Evolutionary conservation across 2,329 filamentous ascomycete genomes (phyloP).

Genomic region (Talaromyces sp.): DNA sequence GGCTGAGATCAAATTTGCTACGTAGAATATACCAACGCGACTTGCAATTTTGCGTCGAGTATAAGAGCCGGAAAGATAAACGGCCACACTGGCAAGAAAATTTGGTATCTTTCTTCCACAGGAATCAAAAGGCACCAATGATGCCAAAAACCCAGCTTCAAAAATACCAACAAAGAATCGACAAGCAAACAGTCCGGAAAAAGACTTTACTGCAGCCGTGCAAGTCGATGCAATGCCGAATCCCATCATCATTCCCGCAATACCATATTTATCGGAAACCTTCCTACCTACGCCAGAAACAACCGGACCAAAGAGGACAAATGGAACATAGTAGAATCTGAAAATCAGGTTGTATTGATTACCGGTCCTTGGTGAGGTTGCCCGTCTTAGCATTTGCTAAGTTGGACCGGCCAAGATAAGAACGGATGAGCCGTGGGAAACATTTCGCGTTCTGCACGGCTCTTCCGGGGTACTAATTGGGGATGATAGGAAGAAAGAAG

Average conservation of each 20-base stretch:
- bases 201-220: neutral
- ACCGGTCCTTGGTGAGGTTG: neutral
- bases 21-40: neutral
- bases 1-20: neutral
- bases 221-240: neutral
- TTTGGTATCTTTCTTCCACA: no score
- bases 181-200: neutral
- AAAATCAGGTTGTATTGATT: neutral
- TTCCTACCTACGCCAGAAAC: neutral
- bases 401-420: neutral
- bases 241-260: neutral
- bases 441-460: neutral
- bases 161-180: neutral
- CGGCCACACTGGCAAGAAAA: neutral
- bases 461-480: neutral
- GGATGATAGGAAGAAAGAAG: neutral
- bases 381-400: neutral
- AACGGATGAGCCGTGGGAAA: neutral
- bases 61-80: neutral
- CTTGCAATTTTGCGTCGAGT: neutral
- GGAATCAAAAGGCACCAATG: no score
- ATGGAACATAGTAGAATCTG: neutral
- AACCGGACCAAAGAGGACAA: neutral
- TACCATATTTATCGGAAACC: neutral
- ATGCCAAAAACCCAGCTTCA: neutral